Conservation (phyloP, 306 rosid genomes). For the Potentilla sterilis region DNA sequence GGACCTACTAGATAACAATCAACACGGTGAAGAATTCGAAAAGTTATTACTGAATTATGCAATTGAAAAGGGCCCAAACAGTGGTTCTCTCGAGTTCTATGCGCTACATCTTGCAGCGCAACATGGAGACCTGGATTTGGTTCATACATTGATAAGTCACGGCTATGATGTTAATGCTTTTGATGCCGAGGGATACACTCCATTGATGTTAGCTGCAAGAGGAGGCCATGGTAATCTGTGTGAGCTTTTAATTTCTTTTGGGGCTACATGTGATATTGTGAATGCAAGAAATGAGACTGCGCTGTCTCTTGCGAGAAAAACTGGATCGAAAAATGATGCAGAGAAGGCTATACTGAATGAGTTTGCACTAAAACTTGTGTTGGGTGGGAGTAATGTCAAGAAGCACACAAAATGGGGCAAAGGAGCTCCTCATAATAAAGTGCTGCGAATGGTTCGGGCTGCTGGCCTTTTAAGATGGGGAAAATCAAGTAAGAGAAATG, state of each 20-base stretch:
- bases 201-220: slow-evolving; percentile 67
- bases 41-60: slow-evolving; percentile 42
- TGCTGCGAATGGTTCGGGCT: slow-evolving; percentile 35
- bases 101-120: slow-evolving; percentile 47
- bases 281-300: slow-evolving; percentile 50
- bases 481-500: slow-evolving; percentile 51
- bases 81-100: slow-evolving; percentile 19
- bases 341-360: slow-evolving; percentile 50
- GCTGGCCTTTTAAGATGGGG: slow-evolving; percentile 61
- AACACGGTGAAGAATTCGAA: slow-evolving; percentile 33
- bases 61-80: slow-evolving; percentile 17
- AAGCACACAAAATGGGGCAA: slow-evolving; percentile 66
- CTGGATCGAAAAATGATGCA: slow-evolving; percentile 37
- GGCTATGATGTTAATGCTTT: slow-evolving; percentile 42
- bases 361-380: slow-evolving; percentile 40
- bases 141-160: slow-evolving; percentile 24
- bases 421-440: slow-evolving; percentile 51
- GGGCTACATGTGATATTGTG: slow-evolving; percentile 44
- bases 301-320: slow-evolving; percentile 43
- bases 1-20: slow-evolving; percentile 33
- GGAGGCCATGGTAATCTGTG: slow-evolving; percentile 37
- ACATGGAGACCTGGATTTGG: slow-evolving; percentile 34
- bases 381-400: slow-evolving; percentile 41
- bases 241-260: slow-evolving; percentile 46
- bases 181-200: slow-evolving; percentile 47